A percentile compares a stretch with the other conserved stretches of the same genome.
Conservation (phyloP, 2,329 filamentous ascomycete species). For the Aspergillus melleus region DNA sequence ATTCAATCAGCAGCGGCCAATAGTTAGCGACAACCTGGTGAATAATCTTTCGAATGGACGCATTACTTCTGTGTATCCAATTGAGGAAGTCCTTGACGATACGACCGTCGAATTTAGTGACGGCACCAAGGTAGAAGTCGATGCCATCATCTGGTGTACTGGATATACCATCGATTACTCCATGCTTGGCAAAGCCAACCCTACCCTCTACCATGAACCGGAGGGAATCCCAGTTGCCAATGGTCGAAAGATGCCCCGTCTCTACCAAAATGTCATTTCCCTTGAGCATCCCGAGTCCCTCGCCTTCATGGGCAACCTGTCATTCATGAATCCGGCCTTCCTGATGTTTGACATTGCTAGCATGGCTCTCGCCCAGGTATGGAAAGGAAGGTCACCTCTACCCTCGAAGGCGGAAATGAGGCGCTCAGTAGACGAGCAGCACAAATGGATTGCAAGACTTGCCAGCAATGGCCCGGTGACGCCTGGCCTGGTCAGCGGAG, state of each 20-base stretch:
- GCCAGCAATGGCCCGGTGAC: constrained; percentile 14
- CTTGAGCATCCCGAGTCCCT: constrained; percentile 28
- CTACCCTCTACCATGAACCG: constrained; percentile 12
- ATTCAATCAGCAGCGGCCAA: constrained; percentile 4
- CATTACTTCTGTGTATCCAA: not conserved
- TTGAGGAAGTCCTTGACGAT: not conserved
- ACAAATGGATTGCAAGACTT: constrained; percentile 18
- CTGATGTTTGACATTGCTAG: constrained; percentile 27
- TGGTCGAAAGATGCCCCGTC: constrained; percentile 17
- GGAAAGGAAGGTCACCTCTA: constrained; percentile 26
- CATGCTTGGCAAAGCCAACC: constrained; percentile 27
- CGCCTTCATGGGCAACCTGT: constrained; percentile 30
- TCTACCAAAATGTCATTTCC: constrained; percentile 36
- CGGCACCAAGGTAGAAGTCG: constrained; percentile 32
- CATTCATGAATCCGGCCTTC: constrained; percentile 26
- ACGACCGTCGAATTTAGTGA: constrained; percentile 10
- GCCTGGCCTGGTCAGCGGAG: constrained; percentile 13
- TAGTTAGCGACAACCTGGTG: constrained; percentile 8
- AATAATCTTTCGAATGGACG: not conserved
- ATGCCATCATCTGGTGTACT: constrained; percentile 39
- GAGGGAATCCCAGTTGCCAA: constrained; percentile 8
- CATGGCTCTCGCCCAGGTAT: constrained; percentile 34
- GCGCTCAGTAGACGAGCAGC: not conserved
- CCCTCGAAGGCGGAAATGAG: constrained; percentile 30
- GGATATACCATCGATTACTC: constrained; percentile 33